Conservation (phyloP, 2,329 filamentous ascomycete genomes). For the Aspergillus novofumigatus region DNA sequence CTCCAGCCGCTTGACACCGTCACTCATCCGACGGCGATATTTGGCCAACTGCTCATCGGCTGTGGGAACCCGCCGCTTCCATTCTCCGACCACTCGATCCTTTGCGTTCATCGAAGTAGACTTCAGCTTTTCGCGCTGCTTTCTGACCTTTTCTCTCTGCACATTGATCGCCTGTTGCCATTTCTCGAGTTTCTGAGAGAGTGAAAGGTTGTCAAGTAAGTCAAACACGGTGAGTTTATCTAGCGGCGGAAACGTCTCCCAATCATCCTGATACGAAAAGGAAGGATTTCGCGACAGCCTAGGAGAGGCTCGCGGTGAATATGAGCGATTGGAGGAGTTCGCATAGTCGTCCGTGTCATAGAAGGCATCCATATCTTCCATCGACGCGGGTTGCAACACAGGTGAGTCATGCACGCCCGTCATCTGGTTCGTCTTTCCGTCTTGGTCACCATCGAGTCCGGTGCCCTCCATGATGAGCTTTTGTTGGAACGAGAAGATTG, state of each 20-base stretch:
- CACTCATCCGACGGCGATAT: conserved; percentile 82
- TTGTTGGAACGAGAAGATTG: conserved; percentile 35
- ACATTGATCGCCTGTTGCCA: conserved; percentile 76
- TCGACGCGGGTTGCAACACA: conserved; percentile 18
- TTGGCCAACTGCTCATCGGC: conserved; percentile 90
- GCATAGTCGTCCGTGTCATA: conserved; percentile 27
- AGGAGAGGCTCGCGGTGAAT: conserved; percentile 25
- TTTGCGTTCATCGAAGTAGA: conserved; percentile 72
- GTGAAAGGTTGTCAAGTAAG: conserved; percentile 83
- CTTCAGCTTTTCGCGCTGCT: conserved; percentile 76
- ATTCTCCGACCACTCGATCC: conserved; percentile 87
- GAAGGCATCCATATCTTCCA: conserved; percentile 22
- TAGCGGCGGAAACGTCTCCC: conserved; percentile 79
- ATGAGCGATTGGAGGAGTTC: conserved; percentile 23
- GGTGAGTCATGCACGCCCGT: conserved; percentile 19
- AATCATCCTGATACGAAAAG: conserved; percentile 85
- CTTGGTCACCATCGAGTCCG: conserved; percentile 10
- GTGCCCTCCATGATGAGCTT: conserved; percentile 32
- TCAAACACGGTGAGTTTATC: conserved; percentile 91
- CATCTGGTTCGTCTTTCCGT: conserved; percentile 20
- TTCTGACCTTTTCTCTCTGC: conserved; percentile 79
- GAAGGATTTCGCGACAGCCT: conserved; percentile 70
- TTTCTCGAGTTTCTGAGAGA: conserved; percentile 87
- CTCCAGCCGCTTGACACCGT: conserved; percentile 81
- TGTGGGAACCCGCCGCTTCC: conserved; percentile 77